Conservation (phyloP, 1,284 basidiomycete genomes). For the Boletus semigastroideus region DNA sequence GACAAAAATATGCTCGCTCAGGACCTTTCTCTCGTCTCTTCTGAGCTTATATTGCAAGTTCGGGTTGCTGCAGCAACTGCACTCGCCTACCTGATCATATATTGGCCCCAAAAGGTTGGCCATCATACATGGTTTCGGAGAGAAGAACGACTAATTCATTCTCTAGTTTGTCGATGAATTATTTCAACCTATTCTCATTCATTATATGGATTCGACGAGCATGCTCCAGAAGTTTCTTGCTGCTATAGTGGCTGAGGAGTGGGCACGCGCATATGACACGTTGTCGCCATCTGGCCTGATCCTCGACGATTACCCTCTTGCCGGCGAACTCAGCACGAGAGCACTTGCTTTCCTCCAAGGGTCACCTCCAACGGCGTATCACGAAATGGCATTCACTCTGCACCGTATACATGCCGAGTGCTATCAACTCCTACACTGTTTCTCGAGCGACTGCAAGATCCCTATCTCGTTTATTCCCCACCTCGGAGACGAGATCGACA, state of each 20-base stretch:
- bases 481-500: conserved; percentile 78
- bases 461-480: conserved; percentile 77
- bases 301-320: conserved; percentile 58
- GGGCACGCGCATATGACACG: conserved; percentile 68
- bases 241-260: conserved; percentile 88
- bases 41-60: conserved; percentile 81
- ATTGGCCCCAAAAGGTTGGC: conserved; percentile 63
- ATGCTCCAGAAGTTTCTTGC: conserved; percentile 90
- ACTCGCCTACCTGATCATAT: conserved; percentile 70
- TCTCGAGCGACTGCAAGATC: conserved; percentile 85
- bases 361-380: conserved; percentile 77
- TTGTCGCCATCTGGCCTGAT: conserved; percentile 39
- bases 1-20: conserved; percentile 96
- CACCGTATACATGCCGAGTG: conserved; percentile 83
- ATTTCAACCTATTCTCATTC: conserved; percentile 70
- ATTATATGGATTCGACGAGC: conserved; percentile 84
- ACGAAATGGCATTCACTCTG: conserved; percentile 88
- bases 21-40: conserved; percentile 82
- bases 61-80: conserved; percentile 82
- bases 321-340: conserved; percentile 62
- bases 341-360: conserved; percentile 76
- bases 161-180: conserved; percentile 49
- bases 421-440: conserved; percentile 75
- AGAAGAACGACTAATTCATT: conserved; percentile 6
- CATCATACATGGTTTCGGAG: conserved; percentile 1